Evolutionary conservation across 345 rosid species (phyloP).

Genomic region (Rhodomyrtus tomentosa): DNA sequence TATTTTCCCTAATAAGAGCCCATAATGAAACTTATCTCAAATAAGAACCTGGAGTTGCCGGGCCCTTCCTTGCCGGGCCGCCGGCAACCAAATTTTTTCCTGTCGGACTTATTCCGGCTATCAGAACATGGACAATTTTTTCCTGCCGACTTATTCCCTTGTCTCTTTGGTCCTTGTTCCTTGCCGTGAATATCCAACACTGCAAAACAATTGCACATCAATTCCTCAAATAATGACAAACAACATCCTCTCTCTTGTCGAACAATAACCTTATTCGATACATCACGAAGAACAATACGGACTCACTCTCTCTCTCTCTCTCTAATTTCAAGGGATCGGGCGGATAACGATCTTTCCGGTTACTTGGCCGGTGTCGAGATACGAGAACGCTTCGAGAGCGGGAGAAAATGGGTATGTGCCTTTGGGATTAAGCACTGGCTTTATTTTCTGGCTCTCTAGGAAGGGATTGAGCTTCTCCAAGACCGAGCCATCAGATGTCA

Average conservation of each 20-base stretch:
- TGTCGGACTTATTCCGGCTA: too few relatives aligned
- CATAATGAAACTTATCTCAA: too few relatives aligned
- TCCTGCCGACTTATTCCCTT: too few relatives aligned
- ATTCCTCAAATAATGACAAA: neutral
- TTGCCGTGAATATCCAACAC: too few relatives aligned
- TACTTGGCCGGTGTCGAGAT: slow-evolving; percentile 67
- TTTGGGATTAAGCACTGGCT: slow-evolving; percentile 69
- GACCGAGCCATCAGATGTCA: slow-evolving; percentile 55
- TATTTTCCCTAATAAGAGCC: too few relatives aligned
- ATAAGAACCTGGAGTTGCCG: too few relatives aligned
- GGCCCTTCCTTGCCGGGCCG: too few relatives aligned
- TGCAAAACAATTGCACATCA: too few relatives aligned
- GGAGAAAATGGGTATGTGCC: slow-evolving; percentile 60
- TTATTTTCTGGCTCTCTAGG: slow-evolving; percentile 60
- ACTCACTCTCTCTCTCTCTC: neutral
- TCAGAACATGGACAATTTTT: too few relatives aligned
- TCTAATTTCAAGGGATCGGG: slow-evolving; percentile 32
- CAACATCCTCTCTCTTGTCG: neutral
- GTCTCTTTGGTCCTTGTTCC: too few relatives aligned
- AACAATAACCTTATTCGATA: neutral
- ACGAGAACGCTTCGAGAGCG: slow-evolving; percentile 56
- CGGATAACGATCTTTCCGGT: slow-evolving; percentile 58
- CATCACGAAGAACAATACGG: neutral
- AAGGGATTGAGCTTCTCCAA: slow-evolving; percentile 66
- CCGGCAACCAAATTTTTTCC: too few relatives aligned